Evolutionary conservation across 345 rosid genomes (phyloP).

Genomic region (Turritis glabra): DNA sequence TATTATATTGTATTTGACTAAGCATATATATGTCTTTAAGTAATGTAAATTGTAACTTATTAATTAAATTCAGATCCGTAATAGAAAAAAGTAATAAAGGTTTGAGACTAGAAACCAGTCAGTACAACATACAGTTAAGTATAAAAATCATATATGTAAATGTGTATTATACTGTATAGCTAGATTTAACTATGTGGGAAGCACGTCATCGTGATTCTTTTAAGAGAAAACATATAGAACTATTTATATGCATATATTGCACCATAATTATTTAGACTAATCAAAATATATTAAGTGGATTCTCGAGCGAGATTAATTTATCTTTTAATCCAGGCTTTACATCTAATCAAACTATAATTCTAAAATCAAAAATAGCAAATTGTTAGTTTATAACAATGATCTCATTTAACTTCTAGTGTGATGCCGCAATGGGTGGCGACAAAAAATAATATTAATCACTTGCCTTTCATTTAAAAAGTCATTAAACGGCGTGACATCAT

Average conservation of each 20-base stretch:
- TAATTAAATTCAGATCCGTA: not conserved
- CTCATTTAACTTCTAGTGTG: conserved; percentile 34
- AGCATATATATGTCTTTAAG: not conserved
- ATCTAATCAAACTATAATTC: conserved; percentile 17
- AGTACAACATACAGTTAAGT: not conserved
- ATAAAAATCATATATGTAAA: not conserved
- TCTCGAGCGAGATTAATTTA: not conserved
- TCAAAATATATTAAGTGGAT: conserved; percentile 25
- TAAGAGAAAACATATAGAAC: not conserved
- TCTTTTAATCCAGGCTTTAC: conserved; percentile 26
- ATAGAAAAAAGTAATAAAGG: not conserved
- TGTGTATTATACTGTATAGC: not conserved
- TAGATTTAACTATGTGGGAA: conserved; percentile 34
- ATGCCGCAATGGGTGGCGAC: conserved; percentile 31
- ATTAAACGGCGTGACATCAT: conserved; percentile 37
- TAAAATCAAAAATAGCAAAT: conserved; percentile 9
- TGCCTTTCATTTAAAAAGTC: conserved; percentile 20
- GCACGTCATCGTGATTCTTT: conserved; percentile 26
- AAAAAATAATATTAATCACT: conserved; percentile 20
- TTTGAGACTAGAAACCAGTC: conserved; percentile 15
- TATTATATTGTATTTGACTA: not conserved
- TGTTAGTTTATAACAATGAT: conserved; percentile 3
- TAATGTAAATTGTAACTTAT: conserved; percentile 1
- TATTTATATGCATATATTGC: conserved; percentile 23
- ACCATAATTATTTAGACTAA: conserved; percentile 9